phyloP scores from a whole-genome alignment of 2,329 filamentous ascomycete species.

The Talaromyces sp. region DNA sequence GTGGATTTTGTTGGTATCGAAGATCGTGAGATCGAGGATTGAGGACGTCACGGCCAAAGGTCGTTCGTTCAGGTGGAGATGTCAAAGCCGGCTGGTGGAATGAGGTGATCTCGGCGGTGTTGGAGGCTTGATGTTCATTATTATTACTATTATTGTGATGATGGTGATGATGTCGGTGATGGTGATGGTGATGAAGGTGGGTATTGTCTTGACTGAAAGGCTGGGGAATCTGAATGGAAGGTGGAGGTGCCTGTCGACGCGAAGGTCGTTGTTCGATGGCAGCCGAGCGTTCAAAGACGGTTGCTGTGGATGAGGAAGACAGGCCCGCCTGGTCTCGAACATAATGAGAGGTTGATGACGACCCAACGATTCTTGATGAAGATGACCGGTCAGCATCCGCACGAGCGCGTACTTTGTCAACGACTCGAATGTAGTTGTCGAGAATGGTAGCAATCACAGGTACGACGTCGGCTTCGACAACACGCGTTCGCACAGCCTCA shows the following conservation, averaged over 20 bases:
- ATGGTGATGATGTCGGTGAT: conserved; percentile 11
- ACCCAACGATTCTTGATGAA: conserved; percentile 29
- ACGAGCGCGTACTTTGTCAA: conserved; percentile 85
- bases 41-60: conserved; percentile 53
- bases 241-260: conserved; percentile 75
- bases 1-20: conserved; percentile 40
- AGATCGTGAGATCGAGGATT: conserved; percentile 44
- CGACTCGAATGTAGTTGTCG: conserved; percentile 95
- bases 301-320: conserved; percentile 11
- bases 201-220: conserved; percentile 47
- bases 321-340: conserved; percentile 21
- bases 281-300: conserved; percentile 48
- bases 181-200: conserved; percentile 41
- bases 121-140: conserved; percentile 3
- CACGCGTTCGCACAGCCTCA: conserved; percentile 85
- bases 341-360: conserved; percentile 17
- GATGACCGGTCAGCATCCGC: conserved; percentile 70
- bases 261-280: conserved; percentile 54
- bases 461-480: conserved; percentile 98
- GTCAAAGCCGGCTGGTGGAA: conserved; percentile 59
- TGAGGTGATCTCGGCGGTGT: conserved; percentile 52
- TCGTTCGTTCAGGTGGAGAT: conserved; percentile 66
- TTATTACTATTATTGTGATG: conserved; percentile 9
- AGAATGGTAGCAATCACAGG: conserved; percentile 97
- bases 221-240: conserved; percentile 72